Evolutionary conservation across 495 filamentous ascomycete genomes (phyloP).

Genomic region (Annulohypoxylon moriforme): DNA sequence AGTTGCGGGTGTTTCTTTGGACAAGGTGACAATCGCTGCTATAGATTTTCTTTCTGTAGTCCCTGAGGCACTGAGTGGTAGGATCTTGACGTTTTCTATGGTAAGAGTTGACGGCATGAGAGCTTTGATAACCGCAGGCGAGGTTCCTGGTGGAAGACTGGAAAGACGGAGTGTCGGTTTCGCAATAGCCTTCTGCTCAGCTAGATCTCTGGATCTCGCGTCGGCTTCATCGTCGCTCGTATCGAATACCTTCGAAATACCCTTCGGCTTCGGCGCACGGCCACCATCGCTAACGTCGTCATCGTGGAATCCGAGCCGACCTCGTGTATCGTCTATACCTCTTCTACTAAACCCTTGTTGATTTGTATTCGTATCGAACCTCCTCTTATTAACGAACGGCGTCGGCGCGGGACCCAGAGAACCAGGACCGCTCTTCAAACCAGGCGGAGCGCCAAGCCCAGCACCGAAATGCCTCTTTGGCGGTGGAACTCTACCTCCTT

Average conservation of each 20-base stretch:
- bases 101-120: constrained; percentile 74
- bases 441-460: constrained; percentile 34
- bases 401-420: constrained; percentile 74
- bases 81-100: constrained; percentile 81
- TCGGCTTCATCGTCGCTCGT: constrained; percentile 60
- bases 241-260: constrained; percentile 56
- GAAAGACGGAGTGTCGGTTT: constrained; percentile 88
- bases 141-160: constrained; percentile 71
- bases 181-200: constrained; percentile 78
- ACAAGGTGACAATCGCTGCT: constrained; percentile 85
- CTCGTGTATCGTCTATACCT: constrained; percentile 48
- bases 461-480: constrained; percentile 58
- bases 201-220: constrained; percentile 49
- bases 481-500: constrained; percentile 50
- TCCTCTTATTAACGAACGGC: constrained; percentile 60
- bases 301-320: constrained; percentile 53
- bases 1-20: constrained; percentile 82
- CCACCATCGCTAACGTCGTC: constrained; percentile 48
- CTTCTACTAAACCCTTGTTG: constrained; percentile 39
- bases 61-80: constrained; percentile 58
- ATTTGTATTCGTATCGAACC: constrained; percentile 55
- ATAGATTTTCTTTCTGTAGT: constrained; percentile 78
- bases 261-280: constrained; percentile 35
- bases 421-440: constrained; percentile 76
- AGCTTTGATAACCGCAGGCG: constrained; percentile 77